A percentile compares a stretch with the other conserved stretches of the same genome.
phyloP scores from a whole-genome alignment of 163 green algal genomes.

The Chlorella variabilis region DNA sequence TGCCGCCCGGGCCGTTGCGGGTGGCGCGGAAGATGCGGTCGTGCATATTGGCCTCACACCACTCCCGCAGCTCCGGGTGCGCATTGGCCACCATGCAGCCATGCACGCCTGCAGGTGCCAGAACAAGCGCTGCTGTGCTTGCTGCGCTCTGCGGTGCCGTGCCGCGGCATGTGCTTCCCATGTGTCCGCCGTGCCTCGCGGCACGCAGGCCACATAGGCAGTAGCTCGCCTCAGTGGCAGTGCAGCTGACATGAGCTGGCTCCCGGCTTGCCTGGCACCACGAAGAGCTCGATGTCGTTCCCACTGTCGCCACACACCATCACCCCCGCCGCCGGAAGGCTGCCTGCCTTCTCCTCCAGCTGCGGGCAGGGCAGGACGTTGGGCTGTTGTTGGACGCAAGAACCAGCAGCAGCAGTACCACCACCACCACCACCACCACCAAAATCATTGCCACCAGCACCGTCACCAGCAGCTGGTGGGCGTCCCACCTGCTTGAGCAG shows the following conservation, averaged over 20 bases:
- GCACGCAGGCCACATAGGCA: background rate
- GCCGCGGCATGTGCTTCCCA: too few species aligned
- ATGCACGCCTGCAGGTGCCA: conserved; percentile 53
- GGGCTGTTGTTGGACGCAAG: background rate
- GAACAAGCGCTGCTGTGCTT: too few species aligned
- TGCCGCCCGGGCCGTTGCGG: conserved; percentile 83
- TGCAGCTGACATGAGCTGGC: too few species aligned
- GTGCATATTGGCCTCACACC: conserved; percentile 56
- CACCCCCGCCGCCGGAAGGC: conserved; percentile 52
- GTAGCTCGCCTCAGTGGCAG: too few species aligned
- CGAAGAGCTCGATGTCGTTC: conserved; percentile 96
- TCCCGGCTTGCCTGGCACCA: conserved; percentile 61
- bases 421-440: background rate
- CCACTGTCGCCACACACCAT: conserved; percentile 88
- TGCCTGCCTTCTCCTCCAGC: conserved; percentile 40
- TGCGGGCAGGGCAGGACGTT: conserved; percentile 3
- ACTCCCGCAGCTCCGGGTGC: conserved; percentile 78
- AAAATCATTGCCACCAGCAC: background rate
- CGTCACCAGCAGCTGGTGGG: background rate
- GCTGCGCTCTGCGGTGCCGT: too few species aligned
- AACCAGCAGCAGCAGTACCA: background rate
- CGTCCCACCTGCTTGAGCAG: conserved; percentile 69
- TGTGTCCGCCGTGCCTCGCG: too few species aligned
- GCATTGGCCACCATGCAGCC: conserved; percentile 88
- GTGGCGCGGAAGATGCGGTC: conserved; percentile 68